These are phyloP conservation scores for Circinella umbellata DNA, from an alignment of 371 early-diverging fungal genomes.

Conservation along the genomic window DNA sequence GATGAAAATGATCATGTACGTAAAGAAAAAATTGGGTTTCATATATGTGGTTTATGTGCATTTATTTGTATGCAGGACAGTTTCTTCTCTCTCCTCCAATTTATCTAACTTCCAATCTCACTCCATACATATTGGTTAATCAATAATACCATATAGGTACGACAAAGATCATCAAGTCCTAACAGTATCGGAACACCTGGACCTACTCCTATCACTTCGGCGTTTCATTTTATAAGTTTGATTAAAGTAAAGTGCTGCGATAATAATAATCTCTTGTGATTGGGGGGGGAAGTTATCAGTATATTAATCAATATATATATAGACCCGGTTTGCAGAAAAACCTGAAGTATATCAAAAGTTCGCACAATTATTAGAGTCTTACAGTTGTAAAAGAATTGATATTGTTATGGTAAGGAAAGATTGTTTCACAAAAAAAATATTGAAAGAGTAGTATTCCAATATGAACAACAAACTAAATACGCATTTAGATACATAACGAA, in stretches of 20 bases:
- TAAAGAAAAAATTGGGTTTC: constrained; percentile 34
- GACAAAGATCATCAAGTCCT: not conserved
- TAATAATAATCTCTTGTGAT: not conserved
- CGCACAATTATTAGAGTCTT: not conserved
- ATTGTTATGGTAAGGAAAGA: not conserved
- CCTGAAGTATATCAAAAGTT: not conserved
- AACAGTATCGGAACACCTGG: not conserved
- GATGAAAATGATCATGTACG: constrained; percentile 84
- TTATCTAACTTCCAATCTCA: too few relatives aligned
- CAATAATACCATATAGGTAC: not conserved
- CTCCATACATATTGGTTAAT: too few relatives aligned
- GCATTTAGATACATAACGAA: constrained; percentile 1
- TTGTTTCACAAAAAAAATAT: not conserved
- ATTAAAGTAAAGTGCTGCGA: not conserved
- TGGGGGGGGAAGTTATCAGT: too few relatives aligned
- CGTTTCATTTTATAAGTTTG: not conserved
- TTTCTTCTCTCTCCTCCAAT: too few relatives aligned
- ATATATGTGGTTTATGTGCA: not conserved
- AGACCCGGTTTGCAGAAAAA: constrained; percentile 1
- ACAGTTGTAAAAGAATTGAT: not conserved
- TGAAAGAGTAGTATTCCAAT: not conserved
- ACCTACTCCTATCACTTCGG: constrained; percentile 5
- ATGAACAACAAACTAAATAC: not conserved
- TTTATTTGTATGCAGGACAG: not conserved
- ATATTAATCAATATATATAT: not conserved